Evolutionary conservation across 2,329 filamentous ascomycete species (phyloP).

Genomic region (Tolypocladium guangdongense): DNA sequence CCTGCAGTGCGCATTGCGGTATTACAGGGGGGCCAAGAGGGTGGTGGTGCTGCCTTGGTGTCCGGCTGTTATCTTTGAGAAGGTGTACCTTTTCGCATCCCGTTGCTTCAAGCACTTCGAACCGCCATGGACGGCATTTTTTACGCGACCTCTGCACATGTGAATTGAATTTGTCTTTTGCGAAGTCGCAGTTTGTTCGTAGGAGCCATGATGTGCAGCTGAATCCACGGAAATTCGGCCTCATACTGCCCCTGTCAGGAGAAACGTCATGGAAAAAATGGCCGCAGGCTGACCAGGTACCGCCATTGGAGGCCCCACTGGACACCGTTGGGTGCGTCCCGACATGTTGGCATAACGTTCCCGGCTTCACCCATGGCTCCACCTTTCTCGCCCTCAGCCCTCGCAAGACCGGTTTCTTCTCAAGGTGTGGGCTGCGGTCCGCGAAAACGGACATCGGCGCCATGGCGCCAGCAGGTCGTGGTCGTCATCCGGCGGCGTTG

Average conservation of each 20-base stretch:
- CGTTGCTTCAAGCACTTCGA: too few relatives aligned
- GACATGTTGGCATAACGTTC: conserved; percentile 17
- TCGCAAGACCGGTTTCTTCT: not conserved
- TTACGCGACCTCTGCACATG: not conserved
- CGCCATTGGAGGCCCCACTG: not conserved
- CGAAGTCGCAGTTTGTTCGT: too few relatives aligned
- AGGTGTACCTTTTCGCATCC: too few relatives aligned
- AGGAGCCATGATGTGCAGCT: not conserved
- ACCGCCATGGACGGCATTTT: too few relatives aligned
- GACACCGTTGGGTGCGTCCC: conserved; percentile 12
- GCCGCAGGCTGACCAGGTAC: not conserved
- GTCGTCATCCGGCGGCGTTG: not conserved
- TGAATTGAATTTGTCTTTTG: not conserved
- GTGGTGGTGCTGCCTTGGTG: too few relatives aligned
- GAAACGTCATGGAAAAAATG: not conserved
- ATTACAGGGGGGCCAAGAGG: not conserved
- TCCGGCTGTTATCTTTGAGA: not conserved
- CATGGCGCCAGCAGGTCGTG: not conserved
- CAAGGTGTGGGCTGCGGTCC: not conserved
- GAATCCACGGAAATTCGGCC: not conserved
- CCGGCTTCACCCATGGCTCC: conserved; percentile 1
- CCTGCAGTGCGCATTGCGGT: not conserved
- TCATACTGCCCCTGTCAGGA: not conserved
- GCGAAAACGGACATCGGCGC: not conserved
- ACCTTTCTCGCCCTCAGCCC: too few relatives aligned